These are phyloP conservation scores for Zopfia rhizophila DNA, from an alignment of 2,329 filamentous ascomycete genomes.

Conservation along the genomic window DNA sequence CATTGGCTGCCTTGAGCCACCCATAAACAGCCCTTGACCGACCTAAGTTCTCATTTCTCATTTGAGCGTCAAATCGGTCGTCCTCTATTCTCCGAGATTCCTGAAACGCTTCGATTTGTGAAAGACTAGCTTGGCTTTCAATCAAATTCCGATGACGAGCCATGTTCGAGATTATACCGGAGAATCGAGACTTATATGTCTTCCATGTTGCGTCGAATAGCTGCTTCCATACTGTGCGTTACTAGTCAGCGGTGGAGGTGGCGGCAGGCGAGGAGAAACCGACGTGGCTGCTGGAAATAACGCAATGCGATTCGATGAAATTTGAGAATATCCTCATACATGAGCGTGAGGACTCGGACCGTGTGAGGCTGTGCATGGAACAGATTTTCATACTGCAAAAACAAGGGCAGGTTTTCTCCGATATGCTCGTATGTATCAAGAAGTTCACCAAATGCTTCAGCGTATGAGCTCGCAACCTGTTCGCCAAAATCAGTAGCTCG, in stretches of 20 bases:
- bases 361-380: constrained; percentile 10
- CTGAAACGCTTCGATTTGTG: constrained; percentile 26
- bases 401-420: constrained; percentile 30
- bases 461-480: constrained; percentile 7
- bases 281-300: constrained; percentile 17
- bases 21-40: constrained; percentile 12
- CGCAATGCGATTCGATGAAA: constrained; percentile 20
- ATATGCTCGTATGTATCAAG: constrained; percentile 29
- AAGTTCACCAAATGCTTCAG: constrained; percentile 13
- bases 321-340: constrained; percentile 18
- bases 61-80: constrained; percentile 2
- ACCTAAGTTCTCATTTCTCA: constrained; percentile 15
- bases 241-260: neutral
- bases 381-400: constrained; percentile 17
- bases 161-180: constrained; percentile 29
- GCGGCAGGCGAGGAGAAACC: neutral
- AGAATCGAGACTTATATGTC: constrained; percentile 25
- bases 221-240: constrained; percentile 33
- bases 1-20: constrained; percentile 23
- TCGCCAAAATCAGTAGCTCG: constrained; percentile 6
- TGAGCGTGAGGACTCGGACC: neutral
- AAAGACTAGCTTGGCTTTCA: constrained; percentile 26
- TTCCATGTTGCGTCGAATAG: constrained; percentile 38
- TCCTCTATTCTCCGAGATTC: constrained; percentile 1
- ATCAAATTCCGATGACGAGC: constrained; percentile 25